phyloP scores from a whole-genome alignment of 1,284 basidiomycete genomes.

The Ustilago cynodontis region DNA sequence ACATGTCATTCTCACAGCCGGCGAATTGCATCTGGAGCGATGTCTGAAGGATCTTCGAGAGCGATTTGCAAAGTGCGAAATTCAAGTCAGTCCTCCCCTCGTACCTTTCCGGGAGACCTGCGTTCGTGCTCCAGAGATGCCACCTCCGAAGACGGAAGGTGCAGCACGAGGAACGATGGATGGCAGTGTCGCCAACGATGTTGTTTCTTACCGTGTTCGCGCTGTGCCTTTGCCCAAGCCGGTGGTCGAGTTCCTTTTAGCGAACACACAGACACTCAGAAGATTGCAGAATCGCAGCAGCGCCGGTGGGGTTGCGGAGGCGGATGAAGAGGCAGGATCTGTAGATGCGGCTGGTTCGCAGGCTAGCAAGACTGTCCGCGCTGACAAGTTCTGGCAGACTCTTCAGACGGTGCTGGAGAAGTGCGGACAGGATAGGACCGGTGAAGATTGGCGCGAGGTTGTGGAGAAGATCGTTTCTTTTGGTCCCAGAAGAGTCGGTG shows the following conservation, averaged over 20 bases:
- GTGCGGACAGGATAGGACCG: conserved; percentile 73
- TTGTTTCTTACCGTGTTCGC: conserved; percentile 86
- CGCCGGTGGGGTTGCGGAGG: conserved; percentile 41
- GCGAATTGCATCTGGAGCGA: conserved; percentile 95
- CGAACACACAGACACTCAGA: conserved; percentile 76
- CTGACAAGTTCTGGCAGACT: conserved; percentile 82
- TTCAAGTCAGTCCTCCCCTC: conserved; percentile 93
- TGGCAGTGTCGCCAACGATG: conserved; percentile 78
- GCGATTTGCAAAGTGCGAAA: conserved; percentile 90
- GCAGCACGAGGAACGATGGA: conserved; percentile 83
- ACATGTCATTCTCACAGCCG: conserved; percentile 95
- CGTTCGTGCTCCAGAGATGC: conserved; percentile 80
- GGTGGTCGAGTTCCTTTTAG: conserved; percentile 81
- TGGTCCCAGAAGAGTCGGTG: conserved; percentile 87
- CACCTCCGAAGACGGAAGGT: conserved; percentile 81
- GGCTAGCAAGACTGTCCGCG: conserved; percentile 53
- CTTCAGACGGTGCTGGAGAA: conserved; percentile 76
- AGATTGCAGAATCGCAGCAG: conserved; percentile 54
- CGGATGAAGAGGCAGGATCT: conserved; percentile 22
- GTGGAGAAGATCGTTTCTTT: conserved; percentile 87
- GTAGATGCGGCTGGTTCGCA: conserved; percentile 39
- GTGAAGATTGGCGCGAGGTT: conserved; percentile 84
- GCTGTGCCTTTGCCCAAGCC: conserved; percentile 81
- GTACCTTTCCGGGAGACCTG: conserved; percentile 98
- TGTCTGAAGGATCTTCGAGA: conserved; percentile 95